These are phyloP conservation scores for Eutypa lata DNA, from an alignment of 2,329 filamentous ascomycete species.

Conservation along the genomic window DNA sequence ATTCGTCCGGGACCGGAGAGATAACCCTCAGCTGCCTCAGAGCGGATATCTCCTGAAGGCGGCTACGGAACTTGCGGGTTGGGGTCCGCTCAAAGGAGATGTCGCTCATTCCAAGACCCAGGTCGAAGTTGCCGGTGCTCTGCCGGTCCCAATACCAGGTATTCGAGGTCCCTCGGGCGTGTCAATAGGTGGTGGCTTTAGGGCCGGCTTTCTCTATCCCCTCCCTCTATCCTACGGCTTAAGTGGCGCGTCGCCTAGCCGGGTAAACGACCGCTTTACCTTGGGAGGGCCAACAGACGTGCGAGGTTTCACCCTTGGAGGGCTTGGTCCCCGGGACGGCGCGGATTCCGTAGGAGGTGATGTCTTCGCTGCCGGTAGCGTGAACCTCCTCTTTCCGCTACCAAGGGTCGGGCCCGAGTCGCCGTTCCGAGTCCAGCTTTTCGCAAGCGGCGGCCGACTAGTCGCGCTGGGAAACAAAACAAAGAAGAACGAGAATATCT, in stretches of 20 bases:
- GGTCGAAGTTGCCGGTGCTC: slow-evolving; percentile 71
- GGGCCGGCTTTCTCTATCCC: slow-evolving; percentile 80
- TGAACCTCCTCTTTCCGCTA: slow-evolving; percentile 81
- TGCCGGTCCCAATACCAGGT: slow-evolving; percentile 71
- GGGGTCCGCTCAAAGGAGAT: slow-evolving; percentile 79
- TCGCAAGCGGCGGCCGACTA: slow-evolving; percentile 85
- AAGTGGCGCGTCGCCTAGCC: slow-evolving; percentile 60
- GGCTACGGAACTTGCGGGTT: slow-evolving; percentile 79
- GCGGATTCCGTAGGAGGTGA: slow-evolving; percentile 86
- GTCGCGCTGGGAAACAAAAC: slow-evolving; percentile 66
- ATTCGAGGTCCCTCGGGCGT: slow-evolving; percentile 69
- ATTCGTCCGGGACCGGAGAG: slow-evolving; percentile 75
- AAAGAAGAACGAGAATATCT: slow-evolving; percentile 39
- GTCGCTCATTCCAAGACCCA: slow-evolving; percentile 95
- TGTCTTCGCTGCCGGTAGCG: slow-evolving; percentile 83
- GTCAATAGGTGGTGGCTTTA: slow-evolving; percentile 77
- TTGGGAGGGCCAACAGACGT: slow-evolving; percentile 94
- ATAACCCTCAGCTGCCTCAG: slow-evolving; percentile 81
- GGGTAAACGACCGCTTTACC: slow-evolving; percentile 91
- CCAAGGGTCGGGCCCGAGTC: slow-evolving; percentile 79
- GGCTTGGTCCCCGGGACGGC: slow-evolving; percentile 85
- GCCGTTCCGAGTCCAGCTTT: slow-evolving; percentile 82
- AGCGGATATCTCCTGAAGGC: slow-evolving; percentile 78
- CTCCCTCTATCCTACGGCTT: slow-evolving; percentile 61
- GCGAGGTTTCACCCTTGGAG: slow-evolving; percentile 85